Conservation (phyloP, 2,329 filamentous ascomycete species). For the Elsinoe arachidis region DNA sequence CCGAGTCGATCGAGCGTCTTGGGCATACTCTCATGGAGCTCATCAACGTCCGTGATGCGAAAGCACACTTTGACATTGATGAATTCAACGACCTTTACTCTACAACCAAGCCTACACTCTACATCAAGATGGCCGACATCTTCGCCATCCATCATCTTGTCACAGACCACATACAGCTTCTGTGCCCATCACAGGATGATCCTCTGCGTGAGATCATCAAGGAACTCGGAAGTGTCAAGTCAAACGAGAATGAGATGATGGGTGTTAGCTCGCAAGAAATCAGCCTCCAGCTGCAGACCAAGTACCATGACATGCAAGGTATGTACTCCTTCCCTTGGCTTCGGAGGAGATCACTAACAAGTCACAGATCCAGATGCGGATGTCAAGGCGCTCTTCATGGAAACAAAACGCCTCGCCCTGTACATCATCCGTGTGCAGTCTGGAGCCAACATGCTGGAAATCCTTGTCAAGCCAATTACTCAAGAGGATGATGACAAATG, state of each 20-base stretch:
- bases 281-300: slow-evolving; percentile 80
- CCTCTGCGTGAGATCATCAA: slow-evolving; percentile 83
- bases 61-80: slow-evolving; percentile 93
- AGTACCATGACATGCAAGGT: slow-evolving; percentile 75
- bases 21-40: slow-evolving; percentile 65
- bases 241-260: slow-evolving; percentile 87
- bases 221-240: slow-evolving; percentile 91
- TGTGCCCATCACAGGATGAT: slow-evolving; percentile 77
- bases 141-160: slow-evolving; percentile 92
- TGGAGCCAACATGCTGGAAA: slow-evolving; percentile 85
- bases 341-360: slow-evolving; percentile 7
- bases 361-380: slow-evolving; percentile 74
- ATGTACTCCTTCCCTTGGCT: slow-evolving; percentile 18
- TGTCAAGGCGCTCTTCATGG: slow-evolving; percentile 89
- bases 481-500: slow-evolving; percentile 85
- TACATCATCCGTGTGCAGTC: slow-evolving; percentile 97
- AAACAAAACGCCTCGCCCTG: slow-evolving; percentile 91
- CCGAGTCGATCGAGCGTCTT: slow-evolving; percentile 73
- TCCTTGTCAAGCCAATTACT: slow-evolving; percentile 81
- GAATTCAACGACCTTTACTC: slow-evolving; percentile 98
- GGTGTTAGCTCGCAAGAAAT: slow-evolving; percentile 82
- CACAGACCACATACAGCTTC: slow-evolving; percentile 63
- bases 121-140: slow-evolving; percentile 97
- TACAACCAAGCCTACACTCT: slow-evolving; percentile 93
- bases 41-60: slow-evolving; percentile 76